Conservation (phyloP, 805 yeast species). For the Lipomyces kockii region DNA sequence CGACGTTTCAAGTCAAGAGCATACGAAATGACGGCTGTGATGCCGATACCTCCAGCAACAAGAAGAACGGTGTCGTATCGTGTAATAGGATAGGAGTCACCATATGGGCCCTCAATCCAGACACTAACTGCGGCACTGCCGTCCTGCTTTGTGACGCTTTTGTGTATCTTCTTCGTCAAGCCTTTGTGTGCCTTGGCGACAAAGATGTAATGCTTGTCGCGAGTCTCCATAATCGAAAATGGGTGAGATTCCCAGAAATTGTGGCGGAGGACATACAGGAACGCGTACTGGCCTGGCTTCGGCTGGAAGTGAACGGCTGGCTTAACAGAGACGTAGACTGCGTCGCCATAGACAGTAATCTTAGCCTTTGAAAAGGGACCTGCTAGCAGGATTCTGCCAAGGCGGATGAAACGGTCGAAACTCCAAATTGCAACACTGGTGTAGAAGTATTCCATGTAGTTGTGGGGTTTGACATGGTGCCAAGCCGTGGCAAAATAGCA, state of each 20-base stretch:
- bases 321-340: constrained; percentile 16
- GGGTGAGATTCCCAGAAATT: constrained; percentile 36
- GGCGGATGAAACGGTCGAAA: constrained; percentile 64
- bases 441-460: constrained; percentile 38
- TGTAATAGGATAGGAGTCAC: constrained; percentile 54
- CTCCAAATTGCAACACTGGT: constrained; percentile 70
- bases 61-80: constrained; percentile 55
- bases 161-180: constrained; percentile 17
- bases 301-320: constrained; percentile 19
- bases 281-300: constrained; percentile 38
- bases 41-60: constrained; percentile 68
- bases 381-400: constrained; percentile 53
- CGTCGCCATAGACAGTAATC: constrained; percentile 20
- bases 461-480: constrained; percentile 61
- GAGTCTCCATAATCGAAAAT: constrained; percentile 20
- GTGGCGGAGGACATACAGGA: constrained; percentile 29
- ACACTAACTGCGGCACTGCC: constrained; percentile 2
- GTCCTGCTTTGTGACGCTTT: constrained; percentile 4
- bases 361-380: constrained; percentile 14
- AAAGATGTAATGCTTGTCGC: constrained; percentile 24
- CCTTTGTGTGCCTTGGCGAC: constrained; percentile 24
- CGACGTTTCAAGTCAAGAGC: constrained; percentile 43
- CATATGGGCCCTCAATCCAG: constrained; percentile 65
- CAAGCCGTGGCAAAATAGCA: constrained; percentile 60
- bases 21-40: constrained; percentile 60